Conservation (phyloP, 805 yeast species). For the Candida arabinofermentans region DNA sequence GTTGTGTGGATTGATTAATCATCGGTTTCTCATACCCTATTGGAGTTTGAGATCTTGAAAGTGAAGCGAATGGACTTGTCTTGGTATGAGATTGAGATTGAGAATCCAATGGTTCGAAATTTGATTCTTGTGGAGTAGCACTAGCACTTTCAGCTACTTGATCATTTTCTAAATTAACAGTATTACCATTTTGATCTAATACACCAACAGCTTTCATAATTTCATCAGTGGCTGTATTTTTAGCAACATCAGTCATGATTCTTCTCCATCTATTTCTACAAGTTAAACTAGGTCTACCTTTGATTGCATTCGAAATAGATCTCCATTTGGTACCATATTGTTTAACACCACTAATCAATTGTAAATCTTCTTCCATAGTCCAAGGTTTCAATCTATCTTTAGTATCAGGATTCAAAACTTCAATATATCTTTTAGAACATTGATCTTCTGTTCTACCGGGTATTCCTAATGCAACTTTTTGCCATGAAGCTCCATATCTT, state of each 20-base stretch:
- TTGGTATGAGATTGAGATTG: not conserved
- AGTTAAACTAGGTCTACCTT: conserved; percentile 80
- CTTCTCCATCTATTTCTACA: conserved; percentile 94
- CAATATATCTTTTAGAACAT: conserved; percentile 87
- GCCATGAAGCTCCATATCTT: conserved; percentile 80
- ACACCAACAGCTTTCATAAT: conserved; percentile 58
- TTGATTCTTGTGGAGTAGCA: not conserved
- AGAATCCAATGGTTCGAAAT: not conserved
- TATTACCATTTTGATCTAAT: conserved; percentile 6
- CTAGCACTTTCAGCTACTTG: not conserved
- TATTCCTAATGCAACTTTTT: conserved; percentile 69
- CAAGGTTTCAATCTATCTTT: conserved; percentile 76
- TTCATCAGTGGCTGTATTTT: conserved; percentile 55
- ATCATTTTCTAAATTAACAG: not conserved
- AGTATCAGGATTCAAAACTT: conserved; percentile 80
- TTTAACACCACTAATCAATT: conserved; percentile 63
- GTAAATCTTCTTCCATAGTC: conserved; percentile 72
- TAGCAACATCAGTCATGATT: conserved; percentile 68
- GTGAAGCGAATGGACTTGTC: not conserved
- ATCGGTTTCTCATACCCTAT: not conserved
- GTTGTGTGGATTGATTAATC: not conserved
- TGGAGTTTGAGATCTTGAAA: not conserved
- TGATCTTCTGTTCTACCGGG: conserved; percentile 91
- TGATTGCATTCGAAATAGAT: conserved; percentile 64
- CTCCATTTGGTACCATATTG: conserved; percentile 87